Evolutionary conservation across 352 stramenopile species (phyloP).

Genomic region (Thraustochytrium sp.): DNA sequence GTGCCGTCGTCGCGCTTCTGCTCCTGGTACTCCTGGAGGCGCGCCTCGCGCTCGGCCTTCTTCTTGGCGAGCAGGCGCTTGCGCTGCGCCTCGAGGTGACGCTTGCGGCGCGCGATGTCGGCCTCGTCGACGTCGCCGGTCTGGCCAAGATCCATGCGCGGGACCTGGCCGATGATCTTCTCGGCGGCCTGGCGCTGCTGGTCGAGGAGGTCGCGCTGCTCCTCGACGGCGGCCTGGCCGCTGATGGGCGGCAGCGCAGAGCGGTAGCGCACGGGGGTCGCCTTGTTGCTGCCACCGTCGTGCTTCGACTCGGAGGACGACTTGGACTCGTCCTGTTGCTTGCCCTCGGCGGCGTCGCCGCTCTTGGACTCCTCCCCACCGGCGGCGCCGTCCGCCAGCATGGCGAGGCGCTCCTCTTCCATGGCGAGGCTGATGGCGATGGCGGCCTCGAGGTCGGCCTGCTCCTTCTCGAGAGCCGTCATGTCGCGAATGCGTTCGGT

Average conservation of each 20-base stretch:
- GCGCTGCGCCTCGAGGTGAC: slow-evolving; percentile 67
- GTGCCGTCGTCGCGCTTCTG: slow-evolving; percentile 57
- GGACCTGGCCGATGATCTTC: slow-evolving; percentile 56
- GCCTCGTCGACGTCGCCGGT: neutral
- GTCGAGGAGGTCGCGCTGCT: neutral
- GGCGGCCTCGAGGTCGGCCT: slow-evolving; percentile 66
- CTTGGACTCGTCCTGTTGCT: neutral
- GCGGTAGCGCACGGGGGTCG: neutral
- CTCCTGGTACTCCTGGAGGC: slow-evolving; percentile 68
- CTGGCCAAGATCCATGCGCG: slow-evolving; percentile 44
- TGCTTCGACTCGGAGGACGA: neutral
- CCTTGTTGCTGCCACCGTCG: too few species aligned
- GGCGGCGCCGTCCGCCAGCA: slow-evolving; percentile 63
- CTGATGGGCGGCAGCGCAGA: neutral
- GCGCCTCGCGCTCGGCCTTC: slow-evolving; percentile 62
- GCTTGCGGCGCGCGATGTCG: slow-evolving; percentile 63
- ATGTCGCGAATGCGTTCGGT: slow-evolving; percentile 33
- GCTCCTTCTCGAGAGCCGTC: slow-evolving; percentile 52
- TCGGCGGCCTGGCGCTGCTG: neutral
- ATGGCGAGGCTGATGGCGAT: slow-evolving; percentile 68
- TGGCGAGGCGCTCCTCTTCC: slow-evolving; percentile 62
- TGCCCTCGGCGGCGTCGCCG: slow-evolving; percentile 27
- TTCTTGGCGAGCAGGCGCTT: slow-evolving; percentile 73
- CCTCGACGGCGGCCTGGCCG: neutral
- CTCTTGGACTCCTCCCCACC: slow-evolving; percentile 65